These are phyloP conservation scores for Leccinum solheimii DNA, from an alignment of 1,284 basidiomycete genomes.

Conservation along the genomic window DNA sequence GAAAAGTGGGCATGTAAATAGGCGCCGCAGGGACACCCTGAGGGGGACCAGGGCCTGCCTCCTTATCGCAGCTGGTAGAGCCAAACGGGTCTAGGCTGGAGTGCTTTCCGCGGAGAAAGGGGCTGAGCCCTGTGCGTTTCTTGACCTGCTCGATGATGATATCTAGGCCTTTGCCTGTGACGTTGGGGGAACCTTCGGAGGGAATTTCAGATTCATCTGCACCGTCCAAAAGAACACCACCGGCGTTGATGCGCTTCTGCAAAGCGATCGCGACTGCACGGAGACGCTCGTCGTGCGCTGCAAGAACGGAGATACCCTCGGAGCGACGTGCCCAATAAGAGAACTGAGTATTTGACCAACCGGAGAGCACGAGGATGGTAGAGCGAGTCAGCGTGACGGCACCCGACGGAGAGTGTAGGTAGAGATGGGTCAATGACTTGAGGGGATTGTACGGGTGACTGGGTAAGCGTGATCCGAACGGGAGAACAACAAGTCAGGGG, in stretches of 20 bases:
- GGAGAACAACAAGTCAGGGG: slow-evolving; percentile 6
- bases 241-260: slow-evolving; percentile 41
- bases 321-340: slow-evolving; percentile 52
- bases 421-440: slow-evolving; percentile 47
- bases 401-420: slow-evolving; percentile 40
- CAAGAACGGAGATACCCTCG: slow-evolving; percentile 49
- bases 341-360: slow-evolving; percentile 54
- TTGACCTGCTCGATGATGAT: slow-evolving; percentile 51
- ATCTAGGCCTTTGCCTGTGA: slow-evolving; percentile 51
- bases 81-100: slow-evolving; percentile 52
- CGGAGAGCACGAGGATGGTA: slow-evolving; percentile 47
- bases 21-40: slow-evolving; percentile 29
- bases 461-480: slow-evolving; percentile 23
- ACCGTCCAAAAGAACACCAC: slow-evolving; percentile 35
- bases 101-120: slow-evolving; percentile 51
- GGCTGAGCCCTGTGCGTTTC: slow-evolving; percentile 47
- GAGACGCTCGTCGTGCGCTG: slow-evolving; percentile 41
- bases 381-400: slow-evolving; percentile 48
- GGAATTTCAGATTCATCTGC: slow-evolving; percentile 23
- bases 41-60: slow-evolving; percentile 34
- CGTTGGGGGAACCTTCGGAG: slow-evolving; percentile 32
- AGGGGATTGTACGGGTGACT: slow-evolving; percentile 54
- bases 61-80: slow-evolving; percentile 39
- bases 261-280: slow-evolving; percentile 42
- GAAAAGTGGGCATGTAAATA: slow-evolving; percentile 49